Evolutionary conservation across 2,329 filamentous ascomycete species (phyloP).

Genomic region (Diaporthe batatas): DNA sequence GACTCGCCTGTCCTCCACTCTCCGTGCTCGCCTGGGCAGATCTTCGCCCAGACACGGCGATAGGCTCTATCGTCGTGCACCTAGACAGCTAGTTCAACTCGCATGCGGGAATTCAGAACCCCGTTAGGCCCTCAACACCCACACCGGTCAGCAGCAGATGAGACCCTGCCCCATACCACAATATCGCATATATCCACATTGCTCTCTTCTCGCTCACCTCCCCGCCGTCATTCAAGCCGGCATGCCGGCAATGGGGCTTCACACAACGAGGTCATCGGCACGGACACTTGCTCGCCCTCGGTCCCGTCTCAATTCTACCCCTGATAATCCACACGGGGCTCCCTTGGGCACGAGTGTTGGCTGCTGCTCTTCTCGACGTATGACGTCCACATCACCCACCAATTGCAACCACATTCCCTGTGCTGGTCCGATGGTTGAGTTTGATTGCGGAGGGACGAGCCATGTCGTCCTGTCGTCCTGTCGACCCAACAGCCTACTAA

Average conservation of each 20-base stretch:
- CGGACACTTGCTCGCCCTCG: constrained; percentile 10
- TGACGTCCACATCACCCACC: constrained; percentile 26
- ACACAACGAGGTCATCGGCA: background rate
- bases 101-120: constrained; percentile 1
- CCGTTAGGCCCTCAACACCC: constrained; percentile 18
- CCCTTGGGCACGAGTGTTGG: constrained; percentile 11
- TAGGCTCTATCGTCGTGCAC: constrained; percentile 6
- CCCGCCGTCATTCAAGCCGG: constrained; percentile 7
- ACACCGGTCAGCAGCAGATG: constrained; percentile 31
- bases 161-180: constrained; percentile 25
- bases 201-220: constrained; percentile 18
- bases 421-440: constrained; percentile 26
- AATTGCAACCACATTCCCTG: constrained; percentile 26
- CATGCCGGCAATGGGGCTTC: constrained; percentile 6
- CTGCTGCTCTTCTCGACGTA: constrained; percentile 10
- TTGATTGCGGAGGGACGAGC: constrained; percentile 26
- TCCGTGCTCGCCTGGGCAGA: constrained; percentile 20
- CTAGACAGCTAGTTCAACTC: background rate
- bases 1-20: constrained; percentile 30
- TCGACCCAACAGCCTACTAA: constrained; percentile 16
- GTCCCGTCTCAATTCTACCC: constrained; percentile 1
- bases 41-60: constrained; percentile 23
- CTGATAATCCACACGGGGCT: background rate
- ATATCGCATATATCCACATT: constrained; percentile 32
- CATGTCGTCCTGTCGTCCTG: constrained; percentile 30